phyloP scores from a whole-genome alignment of 176 grass and related monocot genomes.

The Elymus sibiricus region DNA sequence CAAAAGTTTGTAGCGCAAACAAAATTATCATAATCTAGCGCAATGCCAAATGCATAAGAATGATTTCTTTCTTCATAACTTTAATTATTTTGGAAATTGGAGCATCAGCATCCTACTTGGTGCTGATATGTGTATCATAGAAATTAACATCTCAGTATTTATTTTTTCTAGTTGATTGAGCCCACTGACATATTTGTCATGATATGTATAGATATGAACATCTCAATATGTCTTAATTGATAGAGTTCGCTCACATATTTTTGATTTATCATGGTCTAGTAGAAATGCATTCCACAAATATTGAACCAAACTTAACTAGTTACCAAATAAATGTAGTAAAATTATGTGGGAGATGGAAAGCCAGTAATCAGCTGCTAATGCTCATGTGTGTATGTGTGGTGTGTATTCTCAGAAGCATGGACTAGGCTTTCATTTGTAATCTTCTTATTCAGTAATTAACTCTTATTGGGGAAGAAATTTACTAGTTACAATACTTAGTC shows the following conservation, averaged over 20 bases:
- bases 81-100: background rate
- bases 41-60: background rate
- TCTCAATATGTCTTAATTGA: background rate
- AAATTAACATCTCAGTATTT: background rate
- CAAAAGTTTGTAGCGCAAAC: background rate
- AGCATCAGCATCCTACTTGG: background rate
- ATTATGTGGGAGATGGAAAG: background rate
- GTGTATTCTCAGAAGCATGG: background rate
- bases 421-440: background rate
- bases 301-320: conserved; percentile 16
- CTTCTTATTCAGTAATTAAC: background rate
- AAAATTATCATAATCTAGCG: background rate
- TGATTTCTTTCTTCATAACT: background rate
- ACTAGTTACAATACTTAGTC: background rate
- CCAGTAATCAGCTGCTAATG: background rate
- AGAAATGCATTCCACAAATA: conserved; percentile 2
- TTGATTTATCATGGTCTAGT: background rate
- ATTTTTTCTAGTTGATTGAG: background rate
- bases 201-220: background rate
- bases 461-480: background rate
- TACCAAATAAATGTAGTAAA: background rate
- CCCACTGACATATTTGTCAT: background rate
- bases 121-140: background rate
- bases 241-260: background rate
- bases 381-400: background rate